phyloP scores from a whole-genome alignment of 2,329 filamentous ascomycete genomes.

The Trichoderma semiorbis region DNA sequence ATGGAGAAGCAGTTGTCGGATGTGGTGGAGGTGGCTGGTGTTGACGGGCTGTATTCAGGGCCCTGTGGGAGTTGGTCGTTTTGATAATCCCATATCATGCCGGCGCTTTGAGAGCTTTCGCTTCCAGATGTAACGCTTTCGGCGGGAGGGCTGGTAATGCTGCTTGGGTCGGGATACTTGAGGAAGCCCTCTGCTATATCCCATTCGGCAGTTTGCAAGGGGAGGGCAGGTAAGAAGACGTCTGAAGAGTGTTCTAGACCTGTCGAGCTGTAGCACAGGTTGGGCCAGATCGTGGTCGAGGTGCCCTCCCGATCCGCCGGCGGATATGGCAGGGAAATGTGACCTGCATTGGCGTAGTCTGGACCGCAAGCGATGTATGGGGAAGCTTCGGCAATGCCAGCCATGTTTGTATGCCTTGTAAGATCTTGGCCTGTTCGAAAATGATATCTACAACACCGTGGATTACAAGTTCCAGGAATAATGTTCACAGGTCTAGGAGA shows the following conservation, averaged over 20 bases:
- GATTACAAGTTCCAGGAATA: neutral
- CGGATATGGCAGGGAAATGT: neutral
- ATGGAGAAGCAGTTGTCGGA: neutral
- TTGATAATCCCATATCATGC: neutral
- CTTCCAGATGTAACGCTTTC: neutral
- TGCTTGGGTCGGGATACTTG: neutral
- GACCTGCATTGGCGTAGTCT: slow-evolving; percentile 9
- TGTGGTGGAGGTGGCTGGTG: neutral
- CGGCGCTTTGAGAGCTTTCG: neutral
- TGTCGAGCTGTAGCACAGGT: neutral
- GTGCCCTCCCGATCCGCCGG: slow-evolving; percentile 10
- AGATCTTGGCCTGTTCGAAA: neutral
- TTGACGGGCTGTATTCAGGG: neutral
- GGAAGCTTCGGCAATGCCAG: neutral
- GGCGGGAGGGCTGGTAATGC: neutral
- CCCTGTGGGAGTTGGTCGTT: neutral
- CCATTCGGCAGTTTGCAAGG: neutral
- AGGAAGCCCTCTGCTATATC: neutral
- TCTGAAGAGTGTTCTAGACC: neutral
- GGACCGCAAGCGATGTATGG: neutral
- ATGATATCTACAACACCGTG: neutral
- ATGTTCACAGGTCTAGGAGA: neutral
- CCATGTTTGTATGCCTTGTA: slow-evolving; percentile 1
- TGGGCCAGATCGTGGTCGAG: slow-evolving; percentile 5
- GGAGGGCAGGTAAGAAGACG: neutral